Evolutionary conservation across 768 basidiomycete genomes (phyloP), one percentile per base, ranked within the genome.

Genomic region (Calocera cornea): DNA sequence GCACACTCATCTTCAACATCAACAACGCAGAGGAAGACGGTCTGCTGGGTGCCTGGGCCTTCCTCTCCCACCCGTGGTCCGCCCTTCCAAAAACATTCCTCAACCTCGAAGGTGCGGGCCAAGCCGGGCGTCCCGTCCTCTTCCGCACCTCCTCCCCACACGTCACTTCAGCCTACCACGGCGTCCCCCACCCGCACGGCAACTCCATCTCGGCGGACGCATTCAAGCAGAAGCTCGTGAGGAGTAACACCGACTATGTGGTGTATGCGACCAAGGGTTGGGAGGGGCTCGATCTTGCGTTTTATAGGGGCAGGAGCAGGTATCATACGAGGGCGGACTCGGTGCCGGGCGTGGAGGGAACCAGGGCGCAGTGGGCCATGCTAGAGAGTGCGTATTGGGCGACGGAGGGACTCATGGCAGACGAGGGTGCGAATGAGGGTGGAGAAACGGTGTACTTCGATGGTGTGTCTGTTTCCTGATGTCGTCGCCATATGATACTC

Each of bases 1-100:
- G 85, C 41, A 88, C 88, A 0, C 86, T 86, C 5, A 76, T 93
- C 2, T 90, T 92, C 79, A 90, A 92, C 72, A 82, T 90, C 74
- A 93, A 93, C 74, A 92, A 92, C 69, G 90, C 87, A 0, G 91
- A 92, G 73, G 90, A 93, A 72, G 85, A 89, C 73, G 83, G 85
- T 36, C 74, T 92, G 70, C 82, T 87, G 68, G 90, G 90, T 27
- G 87, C 89, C 8, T 85, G 86, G 72, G 79, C 81, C 83, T 90
- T 89, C 72, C 72, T 89, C 68, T 78, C 84, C 70, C 90, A 93
- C 69, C 86, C 88, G 0, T 92, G 89, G 90, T 82, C 86, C 0
- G 83, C 83, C 33, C 74, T 87, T 27, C 80, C 84, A 0, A 80
- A 84, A 31, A 81, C 81, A 0, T 93, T 93, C 76, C 78, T 93